Base-by-base conservation (phyloP, 2,329 filamentous ascomycete species). In the Exophiala mesophila region DNA sequence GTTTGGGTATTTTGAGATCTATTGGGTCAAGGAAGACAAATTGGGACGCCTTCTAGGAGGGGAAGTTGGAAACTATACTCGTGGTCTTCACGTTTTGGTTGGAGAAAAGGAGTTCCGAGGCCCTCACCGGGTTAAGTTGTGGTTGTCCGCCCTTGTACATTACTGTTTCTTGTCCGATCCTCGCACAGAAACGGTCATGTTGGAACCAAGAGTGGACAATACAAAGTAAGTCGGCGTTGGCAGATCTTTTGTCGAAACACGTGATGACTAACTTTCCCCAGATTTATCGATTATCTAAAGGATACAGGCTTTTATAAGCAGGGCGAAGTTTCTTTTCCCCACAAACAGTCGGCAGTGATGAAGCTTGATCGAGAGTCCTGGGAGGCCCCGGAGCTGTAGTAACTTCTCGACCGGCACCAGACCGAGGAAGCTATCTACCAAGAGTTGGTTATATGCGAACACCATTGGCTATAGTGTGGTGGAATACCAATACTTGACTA, bases 1-100 rank as follows among this genome's bases (percentile, higher is more conserved):
- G 0, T 98, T 97, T 66, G 92, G 88, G 0, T 98, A 94, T 62
- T 96, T 98, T 60, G 92, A 98, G 68, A 76, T 98, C 23, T 98
- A 98, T 67, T 98, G 92, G 90, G 88, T 92, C 3, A 95, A 94
- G 58, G 92, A 98, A 61, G 92, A 97, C 58, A 68, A 72, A 0
- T 63, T 98, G 1, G 88, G 86, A 0, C 76, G 73, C 35, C 73
- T 87, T 51, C 64, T 94, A 3, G 80, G 61, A 0, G 74, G 74
- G 16, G 74, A 77, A 3, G 78, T 81, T 0, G 78, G 76, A 5
- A 85, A 95, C 56, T 97, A 84, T 65, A 90, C 97, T 56, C 74
- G 92, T 5, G 92, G 92, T 0, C 67, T 97, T 13, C 92, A 98
- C 58, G 80, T 92, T 9, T 70, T 98, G 28, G 77, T 98, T 3